These are phyloP conservation scores for Metrosideros polymorpha DNA, from an alignment of 441 rosid genomes.

Conservation along the genomic window DNA sequence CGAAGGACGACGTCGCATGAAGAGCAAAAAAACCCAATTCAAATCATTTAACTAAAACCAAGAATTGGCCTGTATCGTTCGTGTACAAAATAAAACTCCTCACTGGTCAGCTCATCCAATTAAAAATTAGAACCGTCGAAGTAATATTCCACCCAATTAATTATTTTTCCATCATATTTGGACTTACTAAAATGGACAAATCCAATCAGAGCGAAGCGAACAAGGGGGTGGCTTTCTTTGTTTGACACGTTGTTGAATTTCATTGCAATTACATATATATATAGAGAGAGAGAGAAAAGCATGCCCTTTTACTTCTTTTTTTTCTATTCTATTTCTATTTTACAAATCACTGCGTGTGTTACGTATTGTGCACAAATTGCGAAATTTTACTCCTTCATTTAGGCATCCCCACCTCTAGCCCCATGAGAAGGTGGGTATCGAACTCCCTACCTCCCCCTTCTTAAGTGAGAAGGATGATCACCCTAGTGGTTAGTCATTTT, in stretches of 20 bases:
- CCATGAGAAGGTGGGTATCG: too few relatives aligned
- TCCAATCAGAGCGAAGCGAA: conserved; percentile 4
- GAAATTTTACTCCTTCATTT: too few relatives aligned
- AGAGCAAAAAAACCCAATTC: neutral
- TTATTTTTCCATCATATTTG: neutral
- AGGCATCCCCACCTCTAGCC: too few relatives aligned
- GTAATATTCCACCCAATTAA: neutral
- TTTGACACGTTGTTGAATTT: neutral
- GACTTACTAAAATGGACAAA: neutral
- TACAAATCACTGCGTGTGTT: too few relatives aligned
- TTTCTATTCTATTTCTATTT: too few relatives aligned
- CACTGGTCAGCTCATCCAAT: neutral
- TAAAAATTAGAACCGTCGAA: neutral
- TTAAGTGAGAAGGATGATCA: too few relatives aligned
- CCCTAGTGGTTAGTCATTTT: too few relatives aligned
- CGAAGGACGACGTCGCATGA: neutral
- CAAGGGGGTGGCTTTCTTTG: conserved; percentile 15
- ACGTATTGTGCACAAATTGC: too few relatives aligned
- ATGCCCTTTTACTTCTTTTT: too few relatives aligned
- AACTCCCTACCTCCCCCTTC: too few relatives aligned
- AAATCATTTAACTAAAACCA: neutral
- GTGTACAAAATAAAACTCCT: neutral
- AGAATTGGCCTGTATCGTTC: neutral
- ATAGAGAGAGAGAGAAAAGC: too few relatives aligned
- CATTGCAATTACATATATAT: neutral